Percentiles rank a stretch among this genome's conserved stretches.
phyloP scores from a whole-genome alignment of 495 filamentous ascomycete species.

The Monascus purpureus region DNA sequence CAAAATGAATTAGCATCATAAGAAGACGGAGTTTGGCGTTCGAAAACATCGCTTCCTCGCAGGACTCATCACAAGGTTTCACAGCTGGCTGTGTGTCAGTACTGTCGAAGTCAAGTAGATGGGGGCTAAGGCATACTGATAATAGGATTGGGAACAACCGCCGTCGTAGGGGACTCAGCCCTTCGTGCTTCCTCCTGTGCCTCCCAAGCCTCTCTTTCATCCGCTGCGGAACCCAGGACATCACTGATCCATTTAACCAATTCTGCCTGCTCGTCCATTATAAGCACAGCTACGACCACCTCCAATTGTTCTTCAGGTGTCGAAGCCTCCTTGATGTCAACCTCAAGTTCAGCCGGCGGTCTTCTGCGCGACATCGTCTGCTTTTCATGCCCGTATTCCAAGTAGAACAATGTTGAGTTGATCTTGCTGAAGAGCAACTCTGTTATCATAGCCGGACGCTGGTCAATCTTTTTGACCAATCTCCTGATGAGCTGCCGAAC shows the following conservation, averaged over 20 bases:
- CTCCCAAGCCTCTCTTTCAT: constrained; percentile 73
- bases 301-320: constrained; percentile 56
- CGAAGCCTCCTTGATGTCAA: constrained; percentile 47
- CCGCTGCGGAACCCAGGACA: constrained; percentile 48
- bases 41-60: constrained; percentile 65
- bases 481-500: constrained; percentile 65
- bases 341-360: constrained; percentile 64
- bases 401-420: constrained; percentile 62
- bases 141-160: constrained; percentile 22
- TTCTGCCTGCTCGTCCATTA: constrained; percentile 62
- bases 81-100: constrained; percentile 34
- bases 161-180: constrained; percentile 23
- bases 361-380: constrained; percentile 45
- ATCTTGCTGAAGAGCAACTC: constrained; percentile 95
- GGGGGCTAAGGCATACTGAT: constrained; percentile 21
- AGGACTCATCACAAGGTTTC: constrained; percentile 51
- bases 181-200: constrained; percentile 45
- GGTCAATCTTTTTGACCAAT: constrained; percentile 64
- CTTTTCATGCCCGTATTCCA: constrained; percentile 83
- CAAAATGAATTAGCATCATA: constrained; percentile 60
- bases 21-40: constrained; percentile 84
- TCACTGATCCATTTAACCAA: constrained; percentile 71
- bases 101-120: neutral
- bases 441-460: constrained; percentile 67
- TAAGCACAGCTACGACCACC: constrained; percentile 61